Base-by-base conservation (phyloP, 1,284 basidiomycete genomes). In the Ustilago trichophora region DNA sequence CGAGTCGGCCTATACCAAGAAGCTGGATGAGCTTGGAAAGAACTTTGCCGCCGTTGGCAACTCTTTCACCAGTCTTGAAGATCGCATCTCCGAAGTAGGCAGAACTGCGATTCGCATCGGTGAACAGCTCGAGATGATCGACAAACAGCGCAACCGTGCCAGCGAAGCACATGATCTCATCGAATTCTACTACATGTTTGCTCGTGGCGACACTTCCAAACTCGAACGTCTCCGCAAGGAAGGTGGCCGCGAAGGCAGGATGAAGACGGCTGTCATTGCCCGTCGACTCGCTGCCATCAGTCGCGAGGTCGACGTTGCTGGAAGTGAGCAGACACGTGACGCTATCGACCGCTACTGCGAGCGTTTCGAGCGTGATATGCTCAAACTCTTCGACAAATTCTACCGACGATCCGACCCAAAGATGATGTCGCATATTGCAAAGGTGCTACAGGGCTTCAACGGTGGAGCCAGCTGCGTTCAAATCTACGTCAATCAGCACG, bases 341-440 rank as follows among this genome's bases (percentile, higher is more conserved):
- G 72, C 87, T 52, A 92, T 96, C 69, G 93, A 96, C 71, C 91
- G 90, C 76, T 98, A 97, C 78, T 96, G 94, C 83, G 96, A 99
- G 83, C 91, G 91, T 78, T 98, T 98, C 73, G 96, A 99, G 83
- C 97, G 96, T 83, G 95, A 98, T 80, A 95, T 98, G 88, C 87
- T 98, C 51, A 89, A 91, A 78, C 85, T 98, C 38, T 99, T 99
- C 78, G 96, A 99, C 82, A 78, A 80, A 27, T 78, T 79, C 77
- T 98, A 98, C 83, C 87, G 93, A 47, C 91, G 92, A 79, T 93
- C 94, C 27, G 96, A 99, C 79, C 96, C 96, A 0, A 94, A 94
- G 82, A 92, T 96, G 90, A 99, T 99, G 96, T 92, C 93, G 83
- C 96, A 98, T 80, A 98, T 95, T 78, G 95, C 96, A 2, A 91